These are phyloP conservation scores for Pholiota adiposa DNA, from an alignment of 1,284 basidiomycete species.

Conservation along the genomic window DNA sequence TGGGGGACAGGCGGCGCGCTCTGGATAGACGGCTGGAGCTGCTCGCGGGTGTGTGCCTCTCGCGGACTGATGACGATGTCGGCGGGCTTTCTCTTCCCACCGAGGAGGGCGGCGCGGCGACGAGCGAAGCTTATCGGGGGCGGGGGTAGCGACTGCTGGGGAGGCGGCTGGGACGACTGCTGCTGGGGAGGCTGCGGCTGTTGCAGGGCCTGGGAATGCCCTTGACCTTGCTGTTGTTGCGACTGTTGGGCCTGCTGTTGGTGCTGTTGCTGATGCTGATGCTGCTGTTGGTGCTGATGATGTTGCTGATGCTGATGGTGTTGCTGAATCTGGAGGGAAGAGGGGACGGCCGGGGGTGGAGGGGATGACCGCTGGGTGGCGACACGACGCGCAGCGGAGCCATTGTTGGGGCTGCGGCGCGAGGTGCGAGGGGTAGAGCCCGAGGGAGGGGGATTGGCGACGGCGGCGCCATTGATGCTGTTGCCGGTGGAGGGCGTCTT, in stretches of 20 bases:
- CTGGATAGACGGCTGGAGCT: slow-evolving; percentile 67
- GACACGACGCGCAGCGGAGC: slow-evolving; percentile 28
- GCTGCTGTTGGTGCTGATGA: slow-evolving; percentile 20
- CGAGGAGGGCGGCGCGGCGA: slow-evolving; percentile 65
- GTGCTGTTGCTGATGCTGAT: background rate
- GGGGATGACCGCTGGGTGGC: slow-evolving; percentile 14
- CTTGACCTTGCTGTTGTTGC: background rate
- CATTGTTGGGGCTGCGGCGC: slow-evolving; percentile 45
- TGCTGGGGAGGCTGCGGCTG: slow-evolving; percentile 10
- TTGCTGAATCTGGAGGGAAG: slow-evolving; percentile 6
- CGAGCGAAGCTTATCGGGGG: slow-evolving; percentile 76
- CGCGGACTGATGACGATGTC: slow-evolving; percentile 77
- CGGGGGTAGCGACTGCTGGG: slow-evolving; percentile 51
- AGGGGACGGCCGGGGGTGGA: background rate
- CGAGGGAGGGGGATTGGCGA: slow-evolving; percentile 7
- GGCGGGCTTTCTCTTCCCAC: slow-evolving; percentile 71
- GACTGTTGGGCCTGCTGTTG: background rate
- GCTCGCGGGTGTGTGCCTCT: slow-evolving; percentile 53
- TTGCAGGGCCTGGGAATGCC: background rate
- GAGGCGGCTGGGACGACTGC: slow-evolving; percentile 22
- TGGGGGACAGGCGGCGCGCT: slow-evolving; percentile 72
- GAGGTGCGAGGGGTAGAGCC: slow-evolving; percentile 16
- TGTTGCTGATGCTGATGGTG: slow-evolving; percentile 28
- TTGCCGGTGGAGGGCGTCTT: background rate
- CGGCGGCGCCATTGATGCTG: background rate